Evolutionary conservation across 305 asterid genomes (phyloP), one percentile per base, ranked within the genome.

Genomic region (Fraxinus floribunda): DNA sequence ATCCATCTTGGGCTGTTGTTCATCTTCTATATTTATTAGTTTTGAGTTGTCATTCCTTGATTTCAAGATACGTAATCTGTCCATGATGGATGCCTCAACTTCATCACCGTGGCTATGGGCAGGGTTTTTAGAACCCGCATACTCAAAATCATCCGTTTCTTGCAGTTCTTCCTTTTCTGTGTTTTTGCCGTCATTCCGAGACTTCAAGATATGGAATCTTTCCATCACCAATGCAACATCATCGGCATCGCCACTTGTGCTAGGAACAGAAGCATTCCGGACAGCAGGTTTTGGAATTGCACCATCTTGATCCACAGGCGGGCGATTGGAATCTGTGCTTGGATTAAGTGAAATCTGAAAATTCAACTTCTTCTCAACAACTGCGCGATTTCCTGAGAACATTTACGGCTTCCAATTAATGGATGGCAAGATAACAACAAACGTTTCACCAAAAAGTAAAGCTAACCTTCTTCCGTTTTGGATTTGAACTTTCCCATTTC

Each of bases 401-500:
- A 72, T 84, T 80, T 44, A 85, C 85, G 84, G 72, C 38, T 83
- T 38, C 26, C 55, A 81, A 82, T 79, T 35, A 57, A 70, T 44
- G 82, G 74, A 80, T 35, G 78, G 80, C 35, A 38, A 11, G 66
- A 15, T 32, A 66, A 82, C 11, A 39, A 72, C 77, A 73, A 35
- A 78, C 84, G 22, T 32, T 68, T 55, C 26, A 71, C 30, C 77
- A 66, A 30, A 30, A 30, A 30, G 62, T 35, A 78, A 71, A 79
- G 68, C 88, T 83, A 80, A 93, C 97, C 95, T 91, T 86, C 87
- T 85, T 79, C 80, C 87, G 83, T 79, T 81, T 83, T 84, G 80
- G 83, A 46, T 81, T 89, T 88, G 72, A 80, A 44, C 82, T 84
- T 87, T 79, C 88, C 94, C 94, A 96, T 89, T 83, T 86, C 91